Evolutionary conservation across 352 stramenopile genomes (phyloP).

Genomic region (Phytopythium aichiense): DNA sequence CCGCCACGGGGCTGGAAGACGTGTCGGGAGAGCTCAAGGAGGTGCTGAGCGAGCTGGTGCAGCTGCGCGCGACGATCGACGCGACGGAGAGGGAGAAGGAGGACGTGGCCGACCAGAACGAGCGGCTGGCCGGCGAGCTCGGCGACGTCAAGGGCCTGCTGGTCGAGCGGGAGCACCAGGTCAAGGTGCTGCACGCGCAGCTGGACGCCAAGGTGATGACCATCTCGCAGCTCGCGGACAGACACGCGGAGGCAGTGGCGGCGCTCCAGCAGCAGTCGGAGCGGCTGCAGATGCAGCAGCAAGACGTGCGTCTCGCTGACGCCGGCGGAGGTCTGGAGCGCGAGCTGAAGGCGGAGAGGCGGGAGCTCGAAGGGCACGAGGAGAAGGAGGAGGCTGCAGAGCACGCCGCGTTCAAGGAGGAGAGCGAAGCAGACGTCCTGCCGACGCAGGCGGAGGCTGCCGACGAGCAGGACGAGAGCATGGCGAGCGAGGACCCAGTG

Average conservation of each 20-base stretch:
- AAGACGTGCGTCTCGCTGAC: neutral
- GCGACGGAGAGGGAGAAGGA: constrained; percentile 30
- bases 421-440: neutral
- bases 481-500: neutral
- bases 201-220: constrained; percentile 42
- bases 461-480: neutral
- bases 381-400: neutral
- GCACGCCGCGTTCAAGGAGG: neutral
- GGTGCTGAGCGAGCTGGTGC: constrained; percentile 33
- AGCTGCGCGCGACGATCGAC: constrained; percentile 27
- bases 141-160: constrained; percentile 28
- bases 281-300: constrained; percentile 15
- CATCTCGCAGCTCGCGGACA: constrained; percentile 34
- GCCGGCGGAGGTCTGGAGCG: constrained; percentile 7
- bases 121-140: constrained; percentile 31
- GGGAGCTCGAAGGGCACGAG: neutral
- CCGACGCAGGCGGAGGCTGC: neutral
- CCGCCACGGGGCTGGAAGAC: neutral
- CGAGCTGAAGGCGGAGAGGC: neutral
- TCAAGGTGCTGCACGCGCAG: constrained; percentile 39
- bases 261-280: constrained; percentile 32
- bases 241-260: constrained; percentile 22
- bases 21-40: constrained; percentile 21
- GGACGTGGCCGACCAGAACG: constrained; percentile 23
- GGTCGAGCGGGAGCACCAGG: constrained; percentile 31